Base-by-base conservation (phyloP, 2,329 filamentous ascomycete genomes). In the Scopulariopsis brevicaulis region DNA sequence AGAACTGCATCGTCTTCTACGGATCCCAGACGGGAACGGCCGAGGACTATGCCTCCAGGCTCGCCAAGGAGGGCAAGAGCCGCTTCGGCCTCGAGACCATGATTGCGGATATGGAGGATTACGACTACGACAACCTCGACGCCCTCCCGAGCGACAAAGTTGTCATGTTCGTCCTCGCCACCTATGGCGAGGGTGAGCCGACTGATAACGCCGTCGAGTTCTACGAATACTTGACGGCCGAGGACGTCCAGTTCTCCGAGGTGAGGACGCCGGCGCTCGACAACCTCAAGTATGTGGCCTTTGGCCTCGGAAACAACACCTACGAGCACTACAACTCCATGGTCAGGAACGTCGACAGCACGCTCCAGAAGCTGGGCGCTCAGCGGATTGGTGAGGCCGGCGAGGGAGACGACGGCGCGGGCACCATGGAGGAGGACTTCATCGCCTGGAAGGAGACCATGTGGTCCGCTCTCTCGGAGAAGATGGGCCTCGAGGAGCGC, bases 281-380 rank as follows among this genome's bases (percentile, higher is more conserved):
- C 56, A 92, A 90, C 67, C 82, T 99, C 69, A 93, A 92, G 71
- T 99, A 92, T 69, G 91, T 99, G 67, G 83, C 91, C 59, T 99
- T 99, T 67, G 94, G 94, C 67, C 84, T 99, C 46, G 94, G 94
- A 64, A 99, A 99, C 80, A 99, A 97, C 78, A 97, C 94, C 32
- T 99, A 99, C 71, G 94, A 99, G 71, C 94, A 99, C 78, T 99
- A 96, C 81, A 99, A 99, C 77, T 88, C 88, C 56, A 96, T 99
- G 90, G 92, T 99, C 60, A 90, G 93, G 71, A 89, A 93, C 62
- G 86, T 97, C 59, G 85, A 94, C 74, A 85, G 87, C 70, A 85
- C 85, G 61, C 77, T 99, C 60, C 79, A 84, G 67, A 93, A 89
- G 67, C 79, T 96, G 22, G 94, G 94, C 61, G 94, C 89, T 14